These are phyloP conservation scores for Lumnitzera littorea DNA, from an alignment of 345 rosid species.

Conservation along the genomic window DNA sequence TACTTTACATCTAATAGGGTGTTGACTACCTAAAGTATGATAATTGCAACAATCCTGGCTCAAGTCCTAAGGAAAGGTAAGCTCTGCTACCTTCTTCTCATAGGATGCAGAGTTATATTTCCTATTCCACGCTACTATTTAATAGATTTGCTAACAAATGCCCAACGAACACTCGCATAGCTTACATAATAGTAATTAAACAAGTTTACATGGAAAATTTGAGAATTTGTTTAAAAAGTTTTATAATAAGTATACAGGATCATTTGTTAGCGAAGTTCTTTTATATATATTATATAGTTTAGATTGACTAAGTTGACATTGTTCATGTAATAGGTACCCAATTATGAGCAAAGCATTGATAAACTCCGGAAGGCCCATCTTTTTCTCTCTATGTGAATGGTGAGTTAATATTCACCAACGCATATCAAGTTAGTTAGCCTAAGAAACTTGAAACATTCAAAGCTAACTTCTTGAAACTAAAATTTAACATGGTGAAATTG, in stretches of 20 bases:
- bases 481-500: too few relatives aligned
- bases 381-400: conserved; percentile 64
- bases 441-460: too few relatives aligned
- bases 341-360: conserved; percentile 50
- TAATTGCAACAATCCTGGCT: conserved; percentile 28
- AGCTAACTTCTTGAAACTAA: too few relatives aligned
- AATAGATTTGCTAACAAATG: too few relatives aligned
- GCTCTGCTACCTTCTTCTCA: background rate
- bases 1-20: conserved; percentile 19
- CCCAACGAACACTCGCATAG: too few relatives aligned
- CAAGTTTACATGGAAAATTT: too few relatives aligned
- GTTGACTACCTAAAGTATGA: conserved; percentile 53
- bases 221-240: too few relatives aligned
- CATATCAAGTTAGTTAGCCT: too few relatives aligned
- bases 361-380: conserved; percentile 43
- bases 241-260: background rate
- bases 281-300: background rate
- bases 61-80: conserved; percentile 39
- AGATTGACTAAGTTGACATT: background rate
- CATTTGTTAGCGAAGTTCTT: background rate
- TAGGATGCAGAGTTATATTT: background rate
- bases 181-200: too few relatives aligned
- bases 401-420: conserved; percentile 7
- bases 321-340: conserved; percentile 26
- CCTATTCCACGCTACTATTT: too few relatives aligned